phyloP scores from a whole-genome alignment of 164 flowering plant species.

The grape (Vitis vinifera) region ASM3070453v1 NC_081823.1:1460001-1460500 shows the following conservation, averaged over 20 bases:
- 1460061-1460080: not conserved
- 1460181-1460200: not conserved
- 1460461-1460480: not conserved
- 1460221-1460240: not conserved
- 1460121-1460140: not conserved
- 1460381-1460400: constrained; percentile 14
- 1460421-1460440: constrained; percentile 19
- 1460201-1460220: not conserved
- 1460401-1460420: not conserved
- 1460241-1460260: not conserved
- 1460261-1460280: not conserved
- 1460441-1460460: constrained; percentile 2
- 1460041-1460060: no score
- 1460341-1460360: constrained; percentile 1
- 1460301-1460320: not conserved
- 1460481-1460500: constrained; percentile 4
- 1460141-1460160: constrained; percentile 15
- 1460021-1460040: no score
- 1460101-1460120: constrained; percentile 9
- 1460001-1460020: no score
- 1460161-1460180: not conserved
- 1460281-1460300: no score
- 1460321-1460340: not conserved
- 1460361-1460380: constrained; percentile 13
- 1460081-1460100: constrained; percentile 9